Conservation (phyloP, 2,329 filamentous ascomycete species). For the Gaeumannomyces tritici region DNA sequence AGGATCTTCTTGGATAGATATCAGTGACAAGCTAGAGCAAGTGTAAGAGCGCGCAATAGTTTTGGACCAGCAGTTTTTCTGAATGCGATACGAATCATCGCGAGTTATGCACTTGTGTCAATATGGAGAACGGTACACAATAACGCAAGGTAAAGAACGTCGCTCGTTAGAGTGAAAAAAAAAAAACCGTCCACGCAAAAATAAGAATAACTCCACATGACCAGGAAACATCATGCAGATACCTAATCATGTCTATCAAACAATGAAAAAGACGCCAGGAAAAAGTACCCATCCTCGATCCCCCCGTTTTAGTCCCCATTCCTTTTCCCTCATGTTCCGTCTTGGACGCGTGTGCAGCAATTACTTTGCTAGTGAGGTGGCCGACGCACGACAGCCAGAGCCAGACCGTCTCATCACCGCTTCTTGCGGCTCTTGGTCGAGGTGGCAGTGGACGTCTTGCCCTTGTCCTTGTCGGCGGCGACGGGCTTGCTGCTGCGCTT, state of each 20-base stretch:
- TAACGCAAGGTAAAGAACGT: too few species aligned
- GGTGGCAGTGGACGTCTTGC: slow-evolving; percentile 10
- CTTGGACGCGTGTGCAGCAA: too few species aligned
- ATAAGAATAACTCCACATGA: not conserved
- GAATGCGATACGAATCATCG: too few species aligned
- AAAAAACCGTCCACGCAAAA: not conserved
- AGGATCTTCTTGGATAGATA: not conserved
- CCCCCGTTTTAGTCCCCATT: not conserved
- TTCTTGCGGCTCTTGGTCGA: slow-evolving; percentile 15
- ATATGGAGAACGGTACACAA: too few species aligned
- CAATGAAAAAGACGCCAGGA: not conserved
- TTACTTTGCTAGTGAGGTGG: not conserved
- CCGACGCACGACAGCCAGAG: not conserved
- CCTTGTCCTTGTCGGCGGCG: slow-evolving; percentile 8
- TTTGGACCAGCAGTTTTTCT: too few species aligned
- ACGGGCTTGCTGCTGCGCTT: slow-evolving; percentile 29
- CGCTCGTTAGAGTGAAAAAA: not conserved
- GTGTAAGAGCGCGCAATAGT: too few species aligned
- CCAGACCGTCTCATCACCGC: slow-evolving; percentile 14
- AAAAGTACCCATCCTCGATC: not conserved
- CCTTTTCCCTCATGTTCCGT: too few species aligned
- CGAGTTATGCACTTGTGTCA: too few species aligned
- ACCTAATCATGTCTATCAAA: not conserved
- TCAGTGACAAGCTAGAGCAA: not conserved
- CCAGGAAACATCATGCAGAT: not conserved